Percentiles rank a stretch among this genome's conserved stretches.
Evolutionary conservation across 1,284 basidiomycete species (phyloP).

Genomic region (Rhodotorula sp.): DNA sequence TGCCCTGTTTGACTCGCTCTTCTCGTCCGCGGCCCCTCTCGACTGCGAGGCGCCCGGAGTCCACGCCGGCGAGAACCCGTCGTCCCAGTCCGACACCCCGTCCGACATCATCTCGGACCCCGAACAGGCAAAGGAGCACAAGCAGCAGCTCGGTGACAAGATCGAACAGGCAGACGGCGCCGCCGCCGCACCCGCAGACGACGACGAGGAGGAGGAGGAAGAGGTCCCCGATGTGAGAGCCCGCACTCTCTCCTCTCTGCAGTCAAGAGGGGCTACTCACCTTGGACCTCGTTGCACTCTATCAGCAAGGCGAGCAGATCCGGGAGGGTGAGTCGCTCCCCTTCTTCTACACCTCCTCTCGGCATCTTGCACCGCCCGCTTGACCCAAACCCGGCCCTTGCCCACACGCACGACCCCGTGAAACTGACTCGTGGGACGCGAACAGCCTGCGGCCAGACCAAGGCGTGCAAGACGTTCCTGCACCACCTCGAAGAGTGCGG

Average conservation of each 20-base stretch:
- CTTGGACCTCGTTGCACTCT: not conserved
- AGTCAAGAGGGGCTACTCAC: too few relatives aligned
- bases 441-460: conserved; percentile 67
- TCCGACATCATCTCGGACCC: conserved; percentile 26
- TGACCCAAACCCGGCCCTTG: not conserved
- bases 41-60: conserved; percentile 5
- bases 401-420: not conserved
- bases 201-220: conserved; percentile 39
- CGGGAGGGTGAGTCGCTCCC: conserved; percentile 33
- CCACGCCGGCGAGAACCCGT: conserved; percentile 11
- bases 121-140: conserved; percentile 24
- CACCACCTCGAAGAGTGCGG: conserved; percentile 89
- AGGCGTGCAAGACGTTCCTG: conserved; percentile 66
- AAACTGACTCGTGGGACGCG: too few relatives aligned
- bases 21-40: conserved; percentile 24
- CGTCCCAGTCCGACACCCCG: conserved; percentile 8
- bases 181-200: not conserved
- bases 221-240: conserved; percentile 40
- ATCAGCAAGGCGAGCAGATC: conserved; percentile 38
- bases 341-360: not conserved
- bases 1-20: conserved; percentile 23
- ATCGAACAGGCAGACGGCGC: conserved; percentile 13
- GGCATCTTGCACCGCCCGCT: not conserved
- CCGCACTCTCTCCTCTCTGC: not conserved
- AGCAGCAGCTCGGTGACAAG: conserved; percentile 29